Evolutionary conservation across 106 monocot genomes (phyloP).

Genomic region (Dendrobium chrysotoxum): DNA sequence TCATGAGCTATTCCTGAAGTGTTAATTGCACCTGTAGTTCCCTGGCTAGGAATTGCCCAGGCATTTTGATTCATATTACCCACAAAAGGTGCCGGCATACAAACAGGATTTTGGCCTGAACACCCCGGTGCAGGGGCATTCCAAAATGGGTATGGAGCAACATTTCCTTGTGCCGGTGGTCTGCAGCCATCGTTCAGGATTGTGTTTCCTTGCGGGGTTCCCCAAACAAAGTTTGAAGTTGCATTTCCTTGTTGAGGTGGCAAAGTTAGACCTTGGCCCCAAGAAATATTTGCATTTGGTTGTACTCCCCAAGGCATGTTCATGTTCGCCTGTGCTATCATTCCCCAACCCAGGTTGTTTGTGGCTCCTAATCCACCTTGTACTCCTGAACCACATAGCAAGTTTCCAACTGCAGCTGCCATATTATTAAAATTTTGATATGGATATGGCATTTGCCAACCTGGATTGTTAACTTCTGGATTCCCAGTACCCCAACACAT

Average conservation of each 20-base stretch:
- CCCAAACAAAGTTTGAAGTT: slow-evolving; percentile 7
- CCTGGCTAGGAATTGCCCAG: slow-evolving; percentile 14
- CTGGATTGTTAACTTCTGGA: slow-evolving; percentile 8
- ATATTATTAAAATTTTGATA: slow-evolving; percentile 5
- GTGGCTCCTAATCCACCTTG: slow-evolving; percentile 8
- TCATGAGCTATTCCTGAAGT: slow-evolving; percentile 20
- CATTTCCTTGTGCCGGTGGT: slow-evolving; percentile 27
- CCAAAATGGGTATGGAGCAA: slow-evolving; percentile 24
- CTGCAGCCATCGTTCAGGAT: slow-evolving; percentile 24
- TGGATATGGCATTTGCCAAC: slow-evolving; percentile 15
- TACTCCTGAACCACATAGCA: slow-evolving; percentile 5
- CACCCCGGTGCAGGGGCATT: slow-evolving; percentile 7
- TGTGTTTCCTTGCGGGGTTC: slow-evolving; percentile 18
- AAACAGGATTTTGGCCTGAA: slow-evolving; percentile 12
- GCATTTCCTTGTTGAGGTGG: slow-evolving; percentile 21
- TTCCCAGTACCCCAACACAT: slow-evolving; percentile 1
- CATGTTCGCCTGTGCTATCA: slow-evolving; percentile 31
- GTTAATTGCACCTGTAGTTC: slow-evolving; percentile 19
- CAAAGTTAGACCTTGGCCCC: slow-evolving; percentile 22
- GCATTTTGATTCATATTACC: slow-evolving; percentile 26
- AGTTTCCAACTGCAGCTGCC: slow-evolving; percentile 12
- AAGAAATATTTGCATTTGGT: slow-evolving; percentile 7
- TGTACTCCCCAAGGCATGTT: slow-evolving; percentile 26
- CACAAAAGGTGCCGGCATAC: slow-evolving; percentile 1
- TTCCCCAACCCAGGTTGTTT: slow-evolving; percentile 32